Conservation (phyloP, 2,329 filamentous ascomycete species). For the Chrysoporthe deuterocubensis region DNA sequence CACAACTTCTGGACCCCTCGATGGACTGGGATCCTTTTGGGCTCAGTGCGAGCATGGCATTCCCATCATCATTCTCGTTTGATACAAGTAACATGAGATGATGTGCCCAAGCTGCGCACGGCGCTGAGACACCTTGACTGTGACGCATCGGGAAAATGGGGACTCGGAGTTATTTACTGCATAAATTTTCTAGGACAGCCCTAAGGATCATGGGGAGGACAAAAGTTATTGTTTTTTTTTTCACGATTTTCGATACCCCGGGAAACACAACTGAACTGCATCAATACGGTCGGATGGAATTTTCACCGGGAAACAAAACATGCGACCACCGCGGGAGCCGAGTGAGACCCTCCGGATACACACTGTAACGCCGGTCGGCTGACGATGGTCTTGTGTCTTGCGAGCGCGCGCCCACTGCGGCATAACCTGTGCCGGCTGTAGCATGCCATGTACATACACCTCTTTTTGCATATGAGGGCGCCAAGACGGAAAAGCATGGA, state of each 20-base stretch:
- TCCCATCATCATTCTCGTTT: conserved; percentile 82
- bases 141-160: not conserved
- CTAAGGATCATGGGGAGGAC: conserved; percentile 2
- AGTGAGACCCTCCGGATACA: too few species aligned
- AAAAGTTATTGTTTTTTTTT: conserved; percentile 22
- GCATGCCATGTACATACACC: not conserved
- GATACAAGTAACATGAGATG: conserved; percentile 61
- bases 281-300: conserved; percentile 22
- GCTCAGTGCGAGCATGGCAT: conserved; percentile 92
- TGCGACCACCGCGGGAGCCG: not conserved
- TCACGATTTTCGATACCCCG: conserved; percentile 24
- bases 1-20: conserved; percentile 73
- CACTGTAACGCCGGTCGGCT: not conserved
- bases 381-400: not conserved
- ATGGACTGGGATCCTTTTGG: conserved; percentile 94
- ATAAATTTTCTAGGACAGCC: not conserved
- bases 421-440: not conserved
- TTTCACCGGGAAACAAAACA: not conserved
- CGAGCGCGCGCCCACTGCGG: not conserved
- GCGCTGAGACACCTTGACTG: not conserved
- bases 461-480: conserved; percentile 7
- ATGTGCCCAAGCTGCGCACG: not conserved
- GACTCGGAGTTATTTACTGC: not conserved
- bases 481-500: not conserved
- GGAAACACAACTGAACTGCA: conserved; percentile 23